Percentiles rank a stretch among this genome's conserved stretches.
These are phyloP conservation scores for Vaucheria bursata DNA, from an alignment of 352 stramenopile genomes.

Conservation along the genomic window DNA sequence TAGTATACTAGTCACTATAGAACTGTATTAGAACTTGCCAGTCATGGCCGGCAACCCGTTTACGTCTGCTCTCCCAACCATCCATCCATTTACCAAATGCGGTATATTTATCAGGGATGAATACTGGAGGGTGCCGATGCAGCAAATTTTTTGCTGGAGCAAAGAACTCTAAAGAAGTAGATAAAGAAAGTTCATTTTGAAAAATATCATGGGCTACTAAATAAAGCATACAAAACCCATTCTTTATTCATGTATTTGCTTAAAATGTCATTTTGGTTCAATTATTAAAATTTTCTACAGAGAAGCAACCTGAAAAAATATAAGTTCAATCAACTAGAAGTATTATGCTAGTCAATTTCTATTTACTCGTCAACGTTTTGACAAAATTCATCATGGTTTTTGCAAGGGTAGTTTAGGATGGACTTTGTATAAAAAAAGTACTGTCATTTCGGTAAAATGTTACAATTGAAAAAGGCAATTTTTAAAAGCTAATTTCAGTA, in stretches of 20 bases:
- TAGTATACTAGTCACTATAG: not conserved
- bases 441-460: too few species aligned
- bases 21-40: constrained; percentile 60
- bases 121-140: constrained; percentile 61
- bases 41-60: constrained; percentile 60
- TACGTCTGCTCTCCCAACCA: constrained; percentile 66
- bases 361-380: too few species aligned
- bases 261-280: not conserved
- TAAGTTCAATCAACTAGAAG: too few species aligned
- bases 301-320: too few species aligned
- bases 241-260: not conserved
- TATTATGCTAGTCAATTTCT: too few species aligned
- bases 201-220: constrained; percentile 1
- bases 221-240: not conserved
- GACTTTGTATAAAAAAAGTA: too few species aligned
- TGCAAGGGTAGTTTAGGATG: too few species aligned
- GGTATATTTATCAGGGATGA: constrained; percentile 79
- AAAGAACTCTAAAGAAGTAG: constrained; percentile 73
- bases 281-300: not conserved
- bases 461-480: too few species aligned
- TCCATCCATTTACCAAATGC: constrained; percentile 88
- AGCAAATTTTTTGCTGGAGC: constrained; percentile 72
- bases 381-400: too few species aligned
- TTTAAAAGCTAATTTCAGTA: too few species aligned
- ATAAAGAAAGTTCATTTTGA: too few species aligned